A percentile compares a stretch with the other conserved stretches of the same genome.
These are phyloP conservation scores for Ballota nigra DNA, from an alignment of 257 asterid genomes.

Conservation along the genomic window DNA sequence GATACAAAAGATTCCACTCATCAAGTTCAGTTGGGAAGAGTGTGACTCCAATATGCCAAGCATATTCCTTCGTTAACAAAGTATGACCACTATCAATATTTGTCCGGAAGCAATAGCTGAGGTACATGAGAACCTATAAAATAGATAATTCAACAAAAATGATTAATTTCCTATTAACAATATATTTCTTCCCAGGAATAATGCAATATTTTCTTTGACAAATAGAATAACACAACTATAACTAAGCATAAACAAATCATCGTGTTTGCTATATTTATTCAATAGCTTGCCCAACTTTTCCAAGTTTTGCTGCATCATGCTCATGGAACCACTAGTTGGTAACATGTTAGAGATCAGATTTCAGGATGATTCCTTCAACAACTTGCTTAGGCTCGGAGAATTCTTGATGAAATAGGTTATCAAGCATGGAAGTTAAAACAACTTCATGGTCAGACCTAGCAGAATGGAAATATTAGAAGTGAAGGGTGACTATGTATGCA, in stretches of 20 bases:
- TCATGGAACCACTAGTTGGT: background rate
- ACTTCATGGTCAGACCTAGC: conserved; percentile 80
- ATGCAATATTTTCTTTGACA: background rate
- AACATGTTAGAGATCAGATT: background rate
- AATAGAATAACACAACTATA: background rate
- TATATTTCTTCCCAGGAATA: background rate
- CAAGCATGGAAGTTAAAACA: conserved; percentile 61
- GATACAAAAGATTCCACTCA: conserved; percentile 90
- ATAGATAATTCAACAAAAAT: conserved; percentile 14
- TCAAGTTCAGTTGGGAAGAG: conserved; percentile 54
- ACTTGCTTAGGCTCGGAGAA: conserved; percentile 47
- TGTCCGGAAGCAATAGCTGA: conserved; percentile 37
- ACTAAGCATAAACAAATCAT: background rate
- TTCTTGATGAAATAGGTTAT: conserved; percentile 44
- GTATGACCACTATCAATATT: conserved; percentile 46
- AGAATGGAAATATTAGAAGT: conserved; percentile 14
- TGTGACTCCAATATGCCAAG: conserved; percentile 93
- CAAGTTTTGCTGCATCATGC: background rate
- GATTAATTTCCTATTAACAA: background rate
- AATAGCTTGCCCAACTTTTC: too few species aligned
- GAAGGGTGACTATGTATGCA: background rate
- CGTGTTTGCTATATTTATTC: background rate
- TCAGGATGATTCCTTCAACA: conserved; percentile 28
- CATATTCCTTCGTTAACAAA: conserved; percentile 75
- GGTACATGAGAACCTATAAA: conserved; percentile 76